Base-by-base conservation (phyloP, 2,329 filamentous ascomycete genomes). In the Thelonectria discophora region DNA sequence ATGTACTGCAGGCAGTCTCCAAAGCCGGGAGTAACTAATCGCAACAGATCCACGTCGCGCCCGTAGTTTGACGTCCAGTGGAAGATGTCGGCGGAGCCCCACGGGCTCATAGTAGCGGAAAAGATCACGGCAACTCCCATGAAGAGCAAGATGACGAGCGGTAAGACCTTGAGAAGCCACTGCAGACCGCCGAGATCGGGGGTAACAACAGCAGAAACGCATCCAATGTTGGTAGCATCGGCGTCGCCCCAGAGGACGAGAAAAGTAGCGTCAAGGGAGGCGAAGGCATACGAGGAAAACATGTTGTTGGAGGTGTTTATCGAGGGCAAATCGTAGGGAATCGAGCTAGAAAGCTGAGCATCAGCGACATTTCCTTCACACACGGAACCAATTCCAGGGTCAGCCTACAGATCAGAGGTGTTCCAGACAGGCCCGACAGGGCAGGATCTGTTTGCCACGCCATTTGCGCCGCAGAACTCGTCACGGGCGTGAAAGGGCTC, bases 41-140 rank as follows among this genome's bases (percentile, higher is more conserved):
- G 89, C 55, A 99, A 82, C 67, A 97, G 82, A 78, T 99, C 95
- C 63, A 92, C 91, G 70, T 99, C 95, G 69, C 94, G 88, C 37
- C 95, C 95, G 75, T 97, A 98, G 75, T 99, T 99, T 73, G 93
- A 96, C n/a, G 93, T 93, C 93, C 94, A 99, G 68, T 92, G 89
- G 75, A 98, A 98, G 18, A 94, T 84, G 74, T 99, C 91, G 8
- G 88, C 88, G 1, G 93, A 92, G 18, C 95, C 95, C 94, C 95
- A 99, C 0, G 95, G 95, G 73, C 94, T 97, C 74, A 88, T 94
- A 39, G 96, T 92, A 51, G 88, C 91, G 3, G 95, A 93, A 67
- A 93, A 88, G 37, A 94, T 81, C 7, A 94, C 97, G 13, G 94
- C 93, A 60, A 93, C 77, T 2, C 88, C 95, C 47, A 96, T 92